phyloP scores from a whole-genome alignment of 345 rosid genomes.

The Lepidium africanum region DNA sequence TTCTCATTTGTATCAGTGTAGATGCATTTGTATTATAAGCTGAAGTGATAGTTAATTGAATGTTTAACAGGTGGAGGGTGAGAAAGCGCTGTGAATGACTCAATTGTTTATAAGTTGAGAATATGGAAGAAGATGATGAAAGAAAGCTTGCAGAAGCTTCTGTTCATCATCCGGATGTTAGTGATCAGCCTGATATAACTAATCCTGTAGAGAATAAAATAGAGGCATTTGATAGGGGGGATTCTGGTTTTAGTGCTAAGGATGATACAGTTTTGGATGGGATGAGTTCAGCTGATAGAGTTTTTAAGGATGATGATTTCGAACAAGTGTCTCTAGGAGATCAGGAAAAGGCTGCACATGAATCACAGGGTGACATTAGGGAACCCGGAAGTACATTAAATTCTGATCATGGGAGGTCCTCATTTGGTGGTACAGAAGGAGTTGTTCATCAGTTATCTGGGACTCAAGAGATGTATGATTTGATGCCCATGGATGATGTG shows the following conservation, averaged over 20 bases:
- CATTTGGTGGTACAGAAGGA: conserved; percentile 32
- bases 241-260: conserved; percentile 19
- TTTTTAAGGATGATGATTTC: conserved; percentile 60
- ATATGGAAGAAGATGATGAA: conserved; percentile 76
- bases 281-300: conserved; percentile 26
- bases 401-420: conserved; percentile 40
- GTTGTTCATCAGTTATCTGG: conserved; percentile 26
- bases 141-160: conserved; percentile 39
- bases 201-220: conserved; percentile 31
- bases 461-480: conserved; percentile 31
- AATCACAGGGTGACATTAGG: conserved; percentile 21
- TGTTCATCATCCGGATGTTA: conserved; percentile 12
- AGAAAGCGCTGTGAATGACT: conserved; percentile 29
- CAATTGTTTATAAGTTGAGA: conserved; percentile 12
- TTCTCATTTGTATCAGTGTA: not conserved
- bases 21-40: conserved; percentile 4
- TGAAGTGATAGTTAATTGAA: not conserved
- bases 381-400: conserved; percentile 33
- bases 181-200: conserved; percentile 11
- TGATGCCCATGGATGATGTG: conserved; percentile 36
- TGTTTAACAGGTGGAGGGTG: conserved; percentile 29
- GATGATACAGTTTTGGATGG: conserved; percentile 25
- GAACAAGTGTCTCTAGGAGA: conserved; percentile 78
- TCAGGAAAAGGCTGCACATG: conserved; percentile 42
- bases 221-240: conserved; percentile 34